Conservation (phyloP, 768 basidiomycete species). For the Leccinum longicurvipes region DNA sequence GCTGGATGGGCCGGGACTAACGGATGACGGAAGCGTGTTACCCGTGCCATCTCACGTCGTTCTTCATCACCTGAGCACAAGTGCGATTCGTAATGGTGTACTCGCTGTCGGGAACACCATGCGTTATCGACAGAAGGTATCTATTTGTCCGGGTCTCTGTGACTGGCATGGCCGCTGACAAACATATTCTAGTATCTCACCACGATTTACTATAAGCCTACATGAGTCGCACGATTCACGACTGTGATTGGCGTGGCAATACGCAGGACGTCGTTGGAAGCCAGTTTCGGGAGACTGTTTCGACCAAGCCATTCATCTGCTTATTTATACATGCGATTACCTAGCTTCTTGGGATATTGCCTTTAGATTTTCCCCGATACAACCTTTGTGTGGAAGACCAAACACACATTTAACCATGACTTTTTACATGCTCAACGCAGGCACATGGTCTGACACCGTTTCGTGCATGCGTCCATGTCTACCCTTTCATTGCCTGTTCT, state of each 20-base stretch:
- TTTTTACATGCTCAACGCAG: slow-evolving; percentile 11
- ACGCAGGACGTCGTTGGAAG: slow-evolving; percentile 28
- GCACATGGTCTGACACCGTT: slow-evolving; percentile 1
- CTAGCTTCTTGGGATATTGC: slow-evolving; percentile 28
- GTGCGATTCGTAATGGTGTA: slow-evolving; percentile 91
- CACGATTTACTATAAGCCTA: slow-evolving; percentile 79
- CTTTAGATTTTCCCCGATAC: slow-evolving; percentile 24
- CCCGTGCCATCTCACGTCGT: slow-evolving; percentile 94
- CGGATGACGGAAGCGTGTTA: slow-evolving; percentile 87
- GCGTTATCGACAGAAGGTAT: slow-evolving; percentile 87
- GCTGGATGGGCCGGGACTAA: slow-evolving; percentile 42
- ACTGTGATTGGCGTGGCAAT: slow-evolving; percentile 11
- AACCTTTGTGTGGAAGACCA: slow-evolving; percentile 21
- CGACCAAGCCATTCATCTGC: slow-evolving; percentile 12
- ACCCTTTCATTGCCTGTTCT: slow-evolving; percentile 3
- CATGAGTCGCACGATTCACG: slow-evolving; percentile 29
- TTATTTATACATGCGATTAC: slow-evolving; percentile 27
- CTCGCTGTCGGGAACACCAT: slow-evolving; percentile 91
- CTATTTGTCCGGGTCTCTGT: slow-evolving; percentile 4
- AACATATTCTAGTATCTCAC: slow-evolving; percentile 64
- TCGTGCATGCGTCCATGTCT: slow-evolving; percentile 9
- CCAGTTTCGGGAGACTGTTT: slow-evolving; percentile 10
- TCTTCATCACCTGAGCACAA: slow-evolving; percentile 91
- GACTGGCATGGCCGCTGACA: slow-evolving; percentile 14
- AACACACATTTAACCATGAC: slow-evolving; percentile 12